Conservation (phyloP, 495 filamentous ascomycete genomes). For the Astrocystis sublimbata region DNA sequence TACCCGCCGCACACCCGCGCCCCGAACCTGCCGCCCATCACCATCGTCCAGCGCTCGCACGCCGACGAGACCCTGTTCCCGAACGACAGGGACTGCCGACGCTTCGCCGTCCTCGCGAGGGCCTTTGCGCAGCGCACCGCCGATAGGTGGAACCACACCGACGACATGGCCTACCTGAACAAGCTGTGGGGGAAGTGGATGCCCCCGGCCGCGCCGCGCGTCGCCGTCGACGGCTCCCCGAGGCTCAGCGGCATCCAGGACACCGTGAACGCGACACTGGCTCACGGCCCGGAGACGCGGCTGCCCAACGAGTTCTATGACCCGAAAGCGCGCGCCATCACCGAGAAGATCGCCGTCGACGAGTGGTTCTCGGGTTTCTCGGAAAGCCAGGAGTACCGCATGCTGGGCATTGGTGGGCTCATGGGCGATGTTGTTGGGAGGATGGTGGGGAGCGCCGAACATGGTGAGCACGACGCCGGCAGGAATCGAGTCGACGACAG, state of each 20-base stretch:
- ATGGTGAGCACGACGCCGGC: conserved; percentile 51
- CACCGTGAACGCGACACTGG: conserved; percentile 83
- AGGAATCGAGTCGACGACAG: conserved; percentile 45
- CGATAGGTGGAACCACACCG: conserved; percentile 74
- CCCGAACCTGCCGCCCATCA: conserved; percentile 63
- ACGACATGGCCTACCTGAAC: conserved; percentile 85
- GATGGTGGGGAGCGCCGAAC: conserved; percentile 74
- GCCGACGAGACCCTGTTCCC: conserved; percentile 90
- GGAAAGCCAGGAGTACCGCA: conserved; percentile 81
- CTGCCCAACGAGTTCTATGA: conserved; percentile 91
- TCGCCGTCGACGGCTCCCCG: conserved; percentile 83
- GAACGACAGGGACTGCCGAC: conserved; percentile 81
- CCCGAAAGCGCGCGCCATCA: conserved; percentile 61
- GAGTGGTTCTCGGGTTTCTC: conserved; percentile 92
- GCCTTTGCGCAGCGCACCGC: conserved; percentile 83
- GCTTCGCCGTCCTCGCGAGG: conserved; percentile 76
- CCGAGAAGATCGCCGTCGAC: conserved; percentile 80
- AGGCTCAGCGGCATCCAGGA: conserved; percentile 90
- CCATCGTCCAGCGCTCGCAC: conserved; percentile 70
- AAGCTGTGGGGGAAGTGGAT: conserved; percentile 78
- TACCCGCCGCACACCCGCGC: conserved; percentile 72
- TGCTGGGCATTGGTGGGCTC: conserved; percentile 79
- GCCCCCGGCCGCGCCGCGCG: conserved; percentile 62
- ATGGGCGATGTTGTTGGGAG: conserved; percentile 81
- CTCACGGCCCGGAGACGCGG: conserved; percentile 76